Conservation (phyloP, 805 yeast species). For the Candida tammaniensis region DNA sequence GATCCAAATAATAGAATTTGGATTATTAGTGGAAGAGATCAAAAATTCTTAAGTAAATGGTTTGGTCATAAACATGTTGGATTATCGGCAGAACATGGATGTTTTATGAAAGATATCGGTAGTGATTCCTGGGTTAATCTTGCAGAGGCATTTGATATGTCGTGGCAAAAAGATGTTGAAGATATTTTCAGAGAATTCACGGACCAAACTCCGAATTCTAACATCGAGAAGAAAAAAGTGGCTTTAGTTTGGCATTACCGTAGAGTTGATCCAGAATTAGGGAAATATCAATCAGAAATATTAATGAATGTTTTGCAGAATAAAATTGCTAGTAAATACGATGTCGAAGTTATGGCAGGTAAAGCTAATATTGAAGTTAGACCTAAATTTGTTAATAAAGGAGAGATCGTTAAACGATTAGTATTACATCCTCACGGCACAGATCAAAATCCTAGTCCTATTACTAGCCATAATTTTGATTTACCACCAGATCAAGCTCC, state of each 20-base stretch:
- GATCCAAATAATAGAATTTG: constrained; percentile 88
- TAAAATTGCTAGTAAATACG: constrained; percentile 62
- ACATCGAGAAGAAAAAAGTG: constrained; percentile 82
- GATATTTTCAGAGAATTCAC: constrained; percentile 73
- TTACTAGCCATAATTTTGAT: constrained; percentile 20
- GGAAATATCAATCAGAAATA: constrained; percentile 78
- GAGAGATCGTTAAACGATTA: constrained; percentile 86
- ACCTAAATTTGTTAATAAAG: constrained; percentile 92
- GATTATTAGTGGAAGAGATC: constrained; percentile 96
- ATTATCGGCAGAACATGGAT: constrained; percentile 95
- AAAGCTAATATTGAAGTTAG: constrained; percentile 98
- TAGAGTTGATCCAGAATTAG: constrained; percentile 90
- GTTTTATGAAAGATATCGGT: constrained; percentile 80
- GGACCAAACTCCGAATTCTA: constrained; percentile 86
- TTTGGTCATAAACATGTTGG: constrained; percentile 74
- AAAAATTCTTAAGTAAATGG: constrained; percentile 84
- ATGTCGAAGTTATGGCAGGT: constrained; percentile 94
- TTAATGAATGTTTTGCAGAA: constrained; percentile 54
- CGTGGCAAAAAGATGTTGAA: constrained; percentile 87
- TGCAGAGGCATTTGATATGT: constrained; percentile 81
- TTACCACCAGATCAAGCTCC: constrained; percentile 52
- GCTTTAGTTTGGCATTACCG: constrained; percentile 99
- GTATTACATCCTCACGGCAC: constrained; percentile 63
- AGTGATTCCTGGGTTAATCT: constrained; percentile 74
- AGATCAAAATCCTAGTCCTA: constrained; percentile 39